phyloP scores from a whole-genome alignment of 164 flowering plant genomes.

The Protea cynaroides region DNA sequence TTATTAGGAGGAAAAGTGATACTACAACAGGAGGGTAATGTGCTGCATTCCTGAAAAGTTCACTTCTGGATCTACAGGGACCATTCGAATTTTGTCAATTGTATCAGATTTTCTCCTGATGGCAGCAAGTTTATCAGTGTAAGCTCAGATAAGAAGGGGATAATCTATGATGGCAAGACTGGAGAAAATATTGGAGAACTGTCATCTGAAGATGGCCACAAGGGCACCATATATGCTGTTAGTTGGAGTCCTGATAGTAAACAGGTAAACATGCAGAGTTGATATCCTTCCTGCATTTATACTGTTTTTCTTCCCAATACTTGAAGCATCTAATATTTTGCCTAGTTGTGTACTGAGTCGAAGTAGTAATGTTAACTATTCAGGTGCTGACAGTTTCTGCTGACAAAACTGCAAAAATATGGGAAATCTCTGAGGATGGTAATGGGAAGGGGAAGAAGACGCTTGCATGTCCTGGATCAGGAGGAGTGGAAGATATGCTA shows the following conservation, averaged over 20 bases:
- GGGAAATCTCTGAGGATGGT: conserved; percentile 80
- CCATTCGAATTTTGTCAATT: conserved; percentile 93
- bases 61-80: conserved; percentile 46
- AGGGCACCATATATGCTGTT: conserved; percentile 92
- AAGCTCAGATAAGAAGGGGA: conserved; percentile 92
- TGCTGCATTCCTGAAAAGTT: conserved; percentile 3
- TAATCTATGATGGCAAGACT: conserved; percentile 82
- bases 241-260: conserved; percentile 96
- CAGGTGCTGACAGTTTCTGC: conserved; percentile 97
- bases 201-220: conserved; percentile 78
- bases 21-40: background rate
- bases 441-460: conserved; percentile 71
- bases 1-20: too few species aligned
- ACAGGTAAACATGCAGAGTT: conserved; percentile 34
- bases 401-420: conserved; percentile 90
- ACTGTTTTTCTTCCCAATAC: background rate
- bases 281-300: background rate
- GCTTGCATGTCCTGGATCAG: conserved; percentile 56
- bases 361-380: conserved; percentile 6
- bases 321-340: conserved; percentile 2
- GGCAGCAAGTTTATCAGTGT: conserved; percentile 91
- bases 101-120: conserved; percentile 91
- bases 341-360: conserved; percentile 2
- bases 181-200: conserved; percentile 82
- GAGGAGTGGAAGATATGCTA: conserved; percentile 94